These are phyloP conservation scores for Teunomyces atbi DNA, from an alignment of 805 yeast genomes.

Conservation along the genomic window DNA sequence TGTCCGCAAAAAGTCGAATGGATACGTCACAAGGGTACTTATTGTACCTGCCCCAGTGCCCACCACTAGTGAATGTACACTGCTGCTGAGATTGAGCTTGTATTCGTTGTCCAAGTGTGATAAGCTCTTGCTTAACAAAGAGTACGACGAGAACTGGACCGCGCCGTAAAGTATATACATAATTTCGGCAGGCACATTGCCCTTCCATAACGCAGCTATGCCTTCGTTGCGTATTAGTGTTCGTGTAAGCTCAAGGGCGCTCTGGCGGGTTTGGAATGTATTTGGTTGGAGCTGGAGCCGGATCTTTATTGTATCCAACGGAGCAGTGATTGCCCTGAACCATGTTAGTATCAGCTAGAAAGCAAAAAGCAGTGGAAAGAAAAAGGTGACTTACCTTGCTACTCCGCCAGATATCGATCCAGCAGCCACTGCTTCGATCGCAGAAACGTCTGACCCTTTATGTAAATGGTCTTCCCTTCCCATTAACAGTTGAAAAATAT, in stretches of 20 bases:
- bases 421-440: conserved; percentile 56
- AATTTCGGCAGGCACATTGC: conserved; percentile 87
- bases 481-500: background rate
- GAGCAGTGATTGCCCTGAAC: conserved; percentile 62
- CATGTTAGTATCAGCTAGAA: conserved; percentile 19
- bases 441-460: conserved; percentile 52
- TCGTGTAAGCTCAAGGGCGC: conserved; percentile 26
- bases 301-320: conserved; percentile 76
- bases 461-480: conserved; percentile 41
- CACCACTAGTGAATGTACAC: conserved; percentile 49
- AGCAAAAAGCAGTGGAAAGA: too few species aligned
- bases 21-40: conserved; percentile 77
- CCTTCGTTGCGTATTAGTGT: conserved; percentile 65
- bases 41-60: conserved; percentile 78
- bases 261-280: conserved; percentile 12
- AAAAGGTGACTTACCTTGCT: conserved; percentile 31
- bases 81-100: conserved; percentile 25
- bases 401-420: conserved; percentile 71
- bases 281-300: conserved; percentile 60
- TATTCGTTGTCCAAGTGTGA: conserved; percentile 22
- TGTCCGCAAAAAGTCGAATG: conserved; percentile 87
- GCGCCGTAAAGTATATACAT: conserved; percentile 87
- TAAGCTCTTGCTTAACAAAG: conserved; percentile 50
- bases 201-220: conserved; percentile 83
- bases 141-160: conserved; percentile 73